phyloP scores from a whole-genome alignment of 2,329 filamentous ascomycete genomes.

The Chrysoporthe puriensis region DNA sequence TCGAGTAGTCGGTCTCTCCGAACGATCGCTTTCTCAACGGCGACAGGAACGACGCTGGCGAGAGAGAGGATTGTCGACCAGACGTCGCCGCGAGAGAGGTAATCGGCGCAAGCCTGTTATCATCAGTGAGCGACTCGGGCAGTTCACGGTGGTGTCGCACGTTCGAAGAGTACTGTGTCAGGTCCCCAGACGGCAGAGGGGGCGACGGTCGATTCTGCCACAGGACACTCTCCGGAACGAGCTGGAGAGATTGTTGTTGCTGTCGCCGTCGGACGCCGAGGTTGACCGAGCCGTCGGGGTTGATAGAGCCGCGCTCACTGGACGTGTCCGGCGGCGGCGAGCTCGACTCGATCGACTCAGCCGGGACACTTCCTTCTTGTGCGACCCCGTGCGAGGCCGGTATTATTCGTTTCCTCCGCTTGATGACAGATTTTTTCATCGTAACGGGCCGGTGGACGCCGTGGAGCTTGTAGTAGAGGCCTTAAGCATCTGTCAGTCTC shows the following conservation, averaged over 20 bases:
- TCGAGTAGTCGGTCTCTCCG: slow-evolving; percentile 55
- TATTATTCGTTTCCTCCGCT: slow-evolving; percentile 91
- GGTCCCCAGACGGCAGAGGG: slow-evolving; percentile 48
- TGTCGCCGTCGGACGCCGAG: slow-evolving; percentile 58
- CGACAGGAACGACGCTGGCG: slow-evolving; percentile 63
- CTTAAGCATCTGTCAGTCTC: slow-evolving; percentile 50
- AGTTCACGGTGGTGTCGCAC: slow-evolving; percentile 43
- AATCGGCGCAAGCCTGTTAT: slow-evolving; percentile 63
- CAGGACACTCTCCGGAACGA: slow-evolving; percentile 50
- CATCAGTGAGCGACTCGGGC: slow-evolving; percentile 52
- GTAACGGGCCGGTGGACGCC: slow-evolving; percentile 89
- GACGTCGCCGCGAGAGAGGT: slow-evolving; percentile 48
- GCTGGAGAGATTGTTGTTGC: slow-evolving; percentile 49
- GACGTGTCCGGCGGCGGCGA: slow-evolving; percentile 39
- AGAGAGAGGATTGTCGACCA: slow-evolving; percentile 61
- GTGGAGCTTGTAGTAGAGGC: slow-evolving; percentile 94
- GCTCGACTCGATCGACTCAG: slow-evolving; percentile 53
- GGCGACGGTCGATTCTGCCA: slow-evolving; percentile 49
- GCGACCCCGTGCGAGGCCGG: slow-evolving; percentile 65
- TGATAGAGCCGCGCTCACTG: slow-evolving; percentile 58
- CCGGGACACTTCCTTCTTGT: slow-evolving; percentile 44
- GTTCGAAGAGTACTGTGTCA: slow-evolving; percentile 55
- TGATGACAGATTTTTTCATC: slow-evolving; percentile 99
- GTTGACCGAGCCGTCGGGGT: slow-evolving; percentile 68
- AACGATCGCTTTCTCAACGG: slow-evolving; percentile 70